Evolutionary conservation across 768 basidiomycete species (phyloP), one percentile per base, ranked within the genome.

Genomic region (Tulasnella sp.): DNA sequence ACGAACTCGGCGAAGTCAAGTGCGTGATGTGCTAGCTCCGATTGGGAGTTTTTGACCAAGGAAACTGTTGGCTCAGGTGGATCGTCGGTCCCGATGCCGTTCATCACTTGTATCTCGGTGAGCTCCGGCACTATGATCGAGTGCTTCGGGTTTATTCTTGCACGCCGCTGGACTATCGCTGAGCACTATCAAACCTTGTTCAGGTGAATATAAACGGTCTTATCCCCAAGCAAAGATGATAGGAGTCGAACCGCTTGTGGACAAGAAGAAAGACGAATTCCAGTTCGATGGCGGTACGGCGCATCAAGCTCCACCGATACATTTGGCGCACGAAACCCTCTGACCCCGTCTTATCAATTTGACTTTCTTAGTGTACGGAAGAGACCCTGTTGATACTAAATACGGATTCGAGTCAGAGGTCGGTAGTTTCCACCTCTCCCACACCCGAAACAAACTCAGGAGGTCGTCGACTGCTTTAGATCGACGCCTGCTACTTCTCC

Each of bases 161-260:
- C 31, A 69, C 24, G 64, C 34, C 18, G 31, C 34, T 69, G 18
- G 31, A 28, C 34, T 72, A 34, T 50, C 12, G 44, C 20, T 46
- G 37, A 74, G 77, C 1, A 91, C 83, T 92, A 89, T 50, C 46
- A 83, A 58, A 76, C 48, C 9, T 31, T 34, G 34, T 37, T 72
- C 40, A 81, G 82, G 83, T 76, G 83, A 83, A 18, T 86, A 83
- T 72, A 92, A 92, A 85, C 89, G 89, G 83, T 88, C 89, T n/a
- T 96, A 92, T 83, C 93, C 93, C 0, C 85, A 88, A 24, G 93
- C 93, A 0, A 93, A 92, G 83, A 84, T 95, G 3, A 89, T 96
- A 76, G 93, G 93, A 0, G 92, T 93, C 1, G 88, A 84, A 88
- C 78, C 92, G 86, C 28, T 85, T 75, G 84, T 89, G 88, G 85